Percentiles rank a stretch among this genome's conserved stretches.
Conservation (phyloP, 495 filamentous ascomycete species). For the Penicillium desertorum region DNA sequence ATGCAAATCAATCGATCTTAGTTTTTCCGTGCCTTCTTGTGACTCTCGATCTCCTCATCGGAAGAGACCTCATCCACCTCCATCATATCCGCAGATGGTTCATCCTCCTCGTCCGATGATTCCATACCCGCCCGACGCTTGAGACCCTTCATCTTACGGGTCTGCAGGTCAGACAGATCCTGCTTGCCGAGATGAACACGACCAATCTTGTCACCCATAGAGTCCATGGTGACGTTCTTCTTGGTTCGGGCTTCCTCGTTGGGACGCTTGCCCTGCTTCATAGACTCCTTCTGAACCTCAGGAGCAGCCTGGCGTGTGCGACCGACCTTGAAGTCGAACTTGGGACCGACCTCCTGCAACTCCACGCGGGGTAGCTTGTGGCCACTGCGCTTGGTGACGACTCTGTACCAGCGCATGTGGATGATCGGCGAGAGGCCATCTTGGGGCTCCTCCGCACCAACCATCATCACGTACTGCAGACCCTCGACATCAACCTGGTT, state of each 20-base stretch:
- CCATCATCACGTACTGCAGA: constrained; percentile 79
- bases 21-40: constrained; percentile 40
- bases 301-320: constrained; percentile 74
- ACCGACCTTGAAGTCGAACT: constrained; percentile 90
- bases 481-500: constrained; percentile 89
- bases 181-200: constrained; percentile 90
- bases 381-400: constrained; percentile 80
- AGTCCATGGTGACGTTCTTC: constrained; percentile 93
- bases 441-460: constrained; percentile 74
- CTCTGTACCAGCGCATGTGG: constrained; percentile 79
- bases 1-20: constrained; percentile 34
- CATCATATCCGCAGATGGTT: constrained; percentile 40
- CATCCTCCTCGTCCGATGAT: constrained; percentile 42
- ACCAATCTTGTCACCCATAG: constrained; percentile 93
- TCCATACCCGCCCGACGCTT: constrained; percentile 69
- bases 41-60: constrained; percentile 42
- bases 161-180: constrained; percentile 84
- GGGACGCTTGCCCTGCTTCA: constrained; percentile 75
- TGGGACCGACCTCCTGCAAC: constrained; percentile 90
- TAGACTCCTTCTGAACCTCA: constrained; percentile 79
- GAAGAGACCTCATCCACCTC: constrained; percentile 45
- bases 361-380: constrained; percentile 87
- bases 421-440: constrained; percentile 64
- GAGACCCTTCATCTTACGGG: constrained; percentile 98
- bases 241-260: constrained; percentile 63